Conservation (phyloP, 768 basidiomycete genomes). For the Chlorophyllum brunneum region DNA sequence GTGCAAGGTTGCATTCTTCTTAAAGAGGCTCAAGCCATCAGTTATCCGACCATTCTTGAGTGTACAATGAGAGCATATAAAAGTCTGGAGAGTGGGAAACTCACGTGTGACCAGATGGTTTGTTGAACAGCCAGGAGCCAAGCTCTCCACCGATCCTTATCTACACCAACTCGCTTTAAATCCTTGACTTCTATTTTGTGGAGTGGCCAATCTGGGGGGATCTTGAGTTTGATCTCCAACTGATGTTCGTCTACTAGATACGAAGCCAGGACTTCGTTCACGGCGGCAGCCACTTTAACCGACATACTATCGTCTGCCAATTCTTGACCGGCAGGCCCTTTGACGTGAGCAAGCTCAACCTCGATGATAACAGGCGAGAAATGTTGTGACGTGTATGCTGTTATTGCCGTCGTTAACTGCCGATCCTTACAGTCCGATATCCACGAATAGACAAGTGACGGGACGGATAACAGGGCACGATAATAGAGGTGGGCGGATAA, state of each 20-base stretch:
- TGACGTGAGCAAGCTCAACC: slow-evolving; percentile 76
- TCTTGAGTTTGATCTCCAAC: slow-evolving; percentile 81
- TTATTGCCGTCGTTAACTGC: slow-evolving; percentile 73
- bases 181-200: slow-evolving; percentile 87
- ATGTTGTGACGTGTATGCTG: slow-evolving; percentile 73
- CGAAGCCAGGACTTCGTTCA: slow-evolving; percentile 78
- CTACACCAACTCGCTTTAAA: slow-evolving; percentile 78
- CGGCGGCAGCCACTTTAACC: slow-evolving; percentile 56
- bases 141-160: slow-evolving; percentile 86
- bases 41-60: slow-evolving; percentile 82
- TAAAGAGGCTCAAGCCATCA: slow-evolving; percentile 87
- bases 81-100: slow-evolving; percentile 20
- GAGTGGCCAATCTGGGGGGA: slow-evolving; percentile 90
- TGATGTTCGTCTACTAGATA: slow-evolving; percentile 93
- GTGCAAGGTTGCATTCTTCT: slow-evolving; percentile 88
- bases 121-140: slow-evolving; percentile 95
- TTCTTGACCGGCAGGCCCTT: slow-evolving; percentile 49
- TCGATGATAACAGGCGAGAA: slow-evolving; percentile 89
- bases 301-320: slow-evolving; percentile 74
- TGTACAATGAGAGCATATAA: neutral
- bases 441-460: slow-evolving; percentile 84
- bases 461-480: slow-evolving; percentile 76
- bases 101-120: slow-evolving; percentile 81
- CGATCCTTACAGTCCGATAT: slow-evolving; percentile 86
- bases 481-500: slow-evolving; percentile 89